These are phyloP conservation scores for Casaregolazyma suthepensis DNA, from an alignment of 1,139 yeast species.

Conservation along the genomic window DNA sequence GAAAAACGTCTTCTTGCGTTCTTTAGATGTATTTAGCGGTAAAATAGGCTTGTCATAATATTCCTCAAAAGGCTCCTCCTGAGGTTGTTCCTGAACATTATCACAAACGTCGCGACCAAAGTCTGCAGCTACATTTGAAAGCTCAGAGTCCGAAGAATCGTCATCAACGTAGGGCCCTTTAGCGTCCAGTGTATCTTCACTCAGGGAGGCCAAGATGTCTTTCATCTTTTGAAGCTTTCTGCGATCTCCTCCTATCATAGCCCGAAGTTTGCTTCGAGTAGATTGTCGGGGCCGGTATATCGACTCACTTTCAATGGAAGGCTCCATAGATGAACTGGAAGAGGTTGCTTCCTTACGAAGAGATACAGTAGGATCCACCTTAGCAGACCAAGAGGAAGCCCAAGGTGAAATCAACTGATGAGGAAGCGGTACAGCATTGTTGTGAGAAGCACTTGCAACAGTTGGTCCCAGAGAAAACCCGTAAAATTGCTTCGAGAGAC, in stretches of 20 bases:
- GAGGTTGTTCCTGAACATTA: neutral
- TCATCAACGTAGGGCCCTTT: neutral
- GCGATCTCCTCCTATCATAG: neutral
- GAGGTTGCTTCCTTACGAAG: neutral
- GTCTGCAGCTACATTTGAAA: neutral
- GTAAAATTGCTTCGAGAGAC: neutral
- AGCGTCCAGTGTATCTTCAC: neutral
- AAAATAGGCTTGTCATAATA: neutral
- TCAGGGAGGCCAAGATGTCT: neutral
- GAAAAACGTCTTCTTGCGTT: neutral
- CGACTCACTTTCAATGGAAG: neutral
- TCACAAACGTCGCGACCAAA: neutral
- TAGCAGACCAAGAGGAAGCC: neutral
- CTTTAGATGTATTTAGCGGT: neutral
- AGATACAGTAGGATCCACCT: neutral
- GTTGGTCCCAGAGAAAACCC: neutral
- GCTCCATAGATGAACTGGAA: neutral
- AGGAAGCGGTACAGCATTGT: neutral
- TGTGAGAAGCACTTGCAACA: neutral
- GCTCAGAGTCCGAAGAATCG: neutral
- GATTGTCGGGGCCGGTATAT: neutral
- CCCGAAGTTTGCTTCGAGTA: neutral
- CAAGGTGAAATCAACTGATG: conserved; percentile 1
- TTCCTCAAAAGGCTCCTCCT: neutral
- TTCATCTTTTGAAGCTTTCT: neutral